Conservation (phyloP, 805 yeast genomes). For the Wickerhamiella lipophila region DNA sequence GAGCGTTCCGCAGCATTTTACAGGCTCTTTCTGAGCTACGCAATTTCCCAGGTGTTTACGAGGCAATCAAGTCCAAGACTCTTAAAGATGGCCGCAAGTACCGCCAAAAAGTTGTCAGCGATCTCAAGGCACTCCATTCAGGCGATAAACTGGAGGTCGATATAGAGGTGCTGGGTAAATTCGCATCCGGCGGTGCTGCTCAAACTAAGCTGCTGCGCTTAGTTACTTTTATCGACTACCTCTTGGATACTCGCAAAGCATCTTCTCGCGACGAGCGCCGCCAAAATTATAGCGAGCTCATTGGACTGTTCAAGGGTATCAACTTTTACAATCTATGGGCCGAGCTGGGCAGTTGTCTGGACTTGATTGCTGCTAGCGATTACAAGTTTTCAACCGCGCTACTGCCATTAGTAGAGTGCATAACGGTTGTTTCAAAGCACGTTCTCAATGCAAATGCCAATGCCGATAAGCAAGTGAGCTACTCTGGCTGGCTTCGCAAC, state of each 20-base stretch:
- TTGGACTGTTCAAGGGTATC: constrained; percentile 37
- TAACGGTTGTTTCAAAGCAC: constrained; percentile 94
- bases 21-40: constrained; percentile 69
- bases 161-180: constrained; percentile 45
- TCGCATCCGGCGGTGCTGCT: constrained; percentile 69
- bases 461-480: constrained; percentile 35
- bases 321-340: constrained; percentile 69
- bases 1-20: constrained; percentile 72
- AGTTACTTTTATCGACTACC: constrained; percentile 74
- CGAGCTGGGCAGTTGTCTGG: constrained; percentile 60
- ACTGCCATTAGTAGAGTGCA: constrained; percentile 75
- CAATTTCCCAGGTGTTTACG: constrained; percentile 33
- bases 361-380: constrained; percentile 41
- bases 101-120: constrained; percentile 5
- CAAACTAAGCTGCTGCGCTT: constrained; percentile 81
- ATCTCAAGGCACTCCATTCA: constrained; percentile 2
- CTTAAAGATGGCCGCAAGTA: constrained; percentile 7
- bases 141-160: constrained; percentile 35
- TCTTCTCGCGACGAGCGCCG: constrained; percentile 16
- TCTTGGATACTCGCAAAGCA: constrained; percentile 38
- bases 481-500: constrained; percentile 61
- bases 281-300: constrained; percentile 19
- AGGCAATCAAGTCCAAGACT: constrained; percentile 2
- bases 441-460: constrained; percentile 42
- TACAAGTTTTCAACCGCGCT: constrained; percentile 64